Base-by-base conservation (phyloP, 148 eudicot genomes). In the Dianthus caryophyllus region DNA sequence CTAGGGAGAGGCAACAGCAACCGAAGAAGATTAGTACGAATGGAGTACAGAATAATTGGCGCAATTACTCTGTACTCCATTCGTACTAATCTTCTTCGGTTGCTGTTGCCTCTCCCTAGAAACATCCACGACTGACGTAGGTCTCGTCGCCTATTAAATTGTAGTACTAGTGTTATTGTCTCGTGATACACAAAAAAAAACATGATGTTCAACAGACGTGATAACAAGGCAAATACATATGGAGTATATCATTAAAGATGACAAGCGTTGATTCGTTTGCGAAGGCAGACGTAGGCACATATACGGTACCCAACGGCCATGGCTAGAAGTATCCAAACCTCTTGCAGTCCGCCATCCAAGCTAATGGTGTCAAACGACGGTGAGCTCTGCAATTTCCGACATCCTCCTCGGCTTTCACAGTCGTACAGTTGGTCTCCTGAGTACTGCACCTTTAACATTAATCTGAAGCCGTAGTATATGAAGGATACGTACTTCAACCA, bases 401-500 rank as follows among this genome's bases (percentile, higher is more conserved):
- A 95, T 20, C 97, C 99, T 26, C 82, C 84, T 50, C 57, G 65
- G 86, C 91, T 86, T 68, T 75, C 86, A 22, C 98, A 93, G 41
- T 93, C 97, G 18, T 85, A 93, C 21, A 88, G 33, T 61, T 89
- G 76, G 62, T 90, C 96, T 2, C 98, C 92, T 2, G 90, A 73
- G 63, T 93, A 93, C n/a, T 85, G 97, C 68, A 83, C 97, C 71
- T 82, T 82, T n/a, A 82, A 51, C n/a, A 82, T 72, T 51, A 84
- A 71, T 46, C 84, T 68, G 65, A 82, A 80, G 5, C 98, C 98
- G 22, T 93, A 83, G 82, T 84, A 87, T 90, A 89, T 93, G 79
- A 90, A 95, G 0, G 99, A 95, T 58, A 80, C 22, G 61, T 95
- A 90, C 85, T 90, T 95, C 69, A 95, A 65, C 99, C 99, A 95